Base-by-base conservation (phyloP, 441 rosid species). In the Geranium incanum region DNA sequence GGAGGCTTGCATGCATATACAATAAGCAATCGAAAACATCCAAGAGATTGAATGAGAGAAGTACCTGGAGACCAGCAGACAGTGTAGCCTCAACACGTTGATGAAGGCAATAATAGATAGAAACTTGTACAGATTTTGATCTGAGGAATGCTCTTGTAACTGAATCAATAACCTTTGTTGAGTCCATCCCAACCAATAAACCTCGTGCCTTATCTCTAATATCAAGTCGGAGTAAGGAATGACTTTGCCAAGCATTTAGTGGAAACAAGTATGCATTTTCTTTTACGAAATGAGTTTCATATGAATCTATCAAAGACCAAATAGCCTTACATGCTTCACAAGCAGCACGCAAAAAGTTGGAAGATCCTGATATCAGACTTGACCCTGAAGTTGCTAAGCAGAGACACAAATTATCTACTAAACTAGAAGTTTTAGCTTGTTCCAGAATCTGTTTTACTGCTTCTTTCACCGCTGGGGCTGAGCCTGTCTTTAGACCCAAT, bases 351-450 rank as follows among this genome's bases (percentile, higher is more conserved):
- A 88, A 75, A 86, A 95, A 84, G 74, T 84, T 85, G 75, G 95
- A 86, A 71, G 96, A 89, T 69, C 93, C 95, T 6, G 93, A 84
- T 78, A 82, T 80, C 41, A 92, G 89, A 85, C 90, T 83, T 55
- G 95, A 84, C 55, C 99, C 98, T 33, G 93, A 82, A 72, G 86
- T 85, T 78, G 87, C 96, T 79, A 92, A 80, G 85, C 93, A 92
- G 75, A 85, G 76, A 81, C 96, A 92, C 70, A 92, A 76, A 79
- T 87, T 83, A 68, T 95, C 97, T 67, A 88, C 88, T 75, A 92
- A 65, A 78, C 88, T 93, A 68, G 89, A 89, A 33, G 88, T 82
- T 72, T 84, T 88, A 38, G 97, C 92, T 80, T 89, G 93, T 69
- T 91, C 93, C 81, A 88, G 78, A 76, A 92, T 87, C 78, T 75